Evolutionary conservation across 768 basidiomycete genomes (phyloP).

Genomic region (Tremella fuciformis): DNA sequence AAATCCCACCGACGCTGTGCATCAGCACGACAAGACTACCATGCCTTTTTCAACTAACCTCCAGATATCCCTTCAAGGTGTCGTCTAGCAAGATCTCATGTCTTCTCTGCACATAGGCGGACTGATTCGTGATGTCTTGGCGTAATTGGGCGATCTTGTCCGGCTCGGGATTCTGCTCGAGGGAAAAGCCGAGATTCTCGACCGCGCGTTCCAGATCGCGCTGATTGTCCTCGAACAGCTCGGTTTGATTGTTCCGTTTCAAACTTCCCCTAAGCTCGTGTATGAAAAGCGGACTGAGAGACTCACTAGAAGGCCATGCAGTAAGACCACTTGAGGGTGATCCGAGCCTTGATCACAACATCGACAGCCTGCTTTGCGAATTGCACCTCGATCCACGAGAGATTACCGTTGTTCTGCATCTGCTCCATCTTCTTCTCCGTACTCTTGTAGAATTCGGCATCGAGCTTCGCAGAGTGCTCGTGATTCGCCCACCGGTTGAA

Average conservation of each 20-base stretch:
- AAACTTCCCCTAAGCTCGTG: constrained; percentile 53
- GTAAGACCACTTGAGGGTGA: constrained; percentile 98
- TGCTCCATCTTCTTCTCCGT: constrained; percentile 99
- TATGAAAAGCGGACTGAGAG: background rate
- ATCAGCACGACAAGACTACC: background rate
- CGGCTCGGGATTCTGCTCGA: constrained; percentile 86
- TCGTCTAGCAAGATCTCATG: constrained; percentile 94
- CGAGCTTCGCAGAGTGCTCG: constrained; percentile 97
- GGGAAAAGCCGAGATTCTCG: constrained; percentile 85
- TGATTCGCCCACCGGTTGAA: constrained; percentile 99
- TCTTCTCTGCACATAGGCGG: constrained; percentile 95
- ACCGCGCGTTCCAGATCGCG: constrained; percentile 92
- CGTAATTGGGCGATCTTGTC: constrained; percentile 76
- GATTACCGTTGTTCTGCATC: constrained; percentile 85
- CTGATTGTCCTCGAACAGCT: constrained; percentile 96
- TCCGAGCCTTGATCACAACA: constrained; percentile 79
- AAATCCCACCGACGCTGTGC: constrained; percentile 43
- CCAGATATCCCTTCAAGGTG: constrained; percentile 82
- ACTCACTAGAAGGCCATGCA: constrained; percentile 90
- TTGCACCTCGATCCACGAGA: constrained; percentile 98
- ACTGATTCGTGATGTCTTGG: constrained; percentile 93
- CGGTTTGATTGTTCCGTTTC: constrained; percentile 83
- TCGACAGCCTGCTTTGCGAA: constrained; percentile 99
- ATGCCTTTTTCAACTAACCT: constrained; percentile 53
- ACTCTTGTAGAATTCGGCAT: constrained; percentile 83